Evolutionary conservation across 1,284 basidiomycete genomes (phyloP).

Genomic region (Leccinum subfulvum): DNA sequence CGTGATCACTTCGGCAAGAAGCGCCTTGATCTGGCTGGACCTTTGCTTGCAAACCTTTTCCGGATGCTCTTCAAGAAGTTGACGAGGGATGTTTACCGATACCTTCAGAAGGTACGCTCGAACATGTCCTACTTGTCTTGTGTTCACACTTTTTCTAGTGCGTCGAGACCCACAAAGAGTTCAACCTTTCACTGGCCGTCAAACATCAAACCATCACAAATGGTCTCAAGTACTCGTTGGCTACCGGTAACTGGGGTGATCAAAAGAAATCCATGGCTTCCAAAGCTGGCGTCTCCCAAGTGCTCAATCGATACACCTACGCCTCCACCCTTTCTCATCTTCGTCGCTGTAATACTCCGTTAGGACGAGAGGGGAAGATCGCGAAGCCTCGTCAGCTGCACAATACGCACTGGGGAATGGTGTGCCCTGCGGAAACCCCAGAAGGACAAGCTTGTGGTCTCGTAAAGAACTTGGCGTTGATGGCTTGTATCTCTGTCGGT

Average conservation of each 20-base stretch:
- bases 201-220: conserved; percentile 98
- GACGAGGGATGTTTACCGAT: conserved; percentile 95
- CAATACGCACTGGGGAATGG: conserved; percentile 99
- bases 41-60: conserved; percentile 92
- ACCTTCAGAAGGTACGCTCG: conserved; percentile 84
- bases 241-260: conserved; percentile 99
- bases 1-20: conserved; percentile 99
- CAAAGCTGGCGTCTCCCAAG: conserved; percentile 98
- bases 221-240: conserved; percentile 96
- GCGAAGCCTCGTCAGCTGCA: conserved; percentile 99
- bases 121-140: neutral
- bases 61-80: conserved; percentile 97
- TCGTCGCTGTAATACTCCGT: conserved; percentile 96
- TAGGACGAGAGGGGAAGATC: conserved; percentile 98
- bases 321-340: conserved; percentile 98
- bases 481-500: conserved; percentile 98
- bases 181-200: conserved; percentile 89
- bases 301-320: conserved; percentile 97
- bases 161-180: conserved; percentile 95
- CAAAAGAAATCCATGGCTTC: conserved; percentile 98
- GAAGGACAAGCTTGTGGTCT: conserved; percentile 99
- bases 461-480: conserved; percentile 97
- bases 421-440: conserved; percentile 97
- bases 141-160: conserved; percentile 55
- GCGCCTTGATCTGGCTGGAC: conserved; percentile 93